Percentiles rank a stretch among this genome's conserved stretches.
phyloP scores from a whole-genome alignment of 1,284 basidiomycete genomes.

The Cutaneotrichosporon spelunceum region DNA sequence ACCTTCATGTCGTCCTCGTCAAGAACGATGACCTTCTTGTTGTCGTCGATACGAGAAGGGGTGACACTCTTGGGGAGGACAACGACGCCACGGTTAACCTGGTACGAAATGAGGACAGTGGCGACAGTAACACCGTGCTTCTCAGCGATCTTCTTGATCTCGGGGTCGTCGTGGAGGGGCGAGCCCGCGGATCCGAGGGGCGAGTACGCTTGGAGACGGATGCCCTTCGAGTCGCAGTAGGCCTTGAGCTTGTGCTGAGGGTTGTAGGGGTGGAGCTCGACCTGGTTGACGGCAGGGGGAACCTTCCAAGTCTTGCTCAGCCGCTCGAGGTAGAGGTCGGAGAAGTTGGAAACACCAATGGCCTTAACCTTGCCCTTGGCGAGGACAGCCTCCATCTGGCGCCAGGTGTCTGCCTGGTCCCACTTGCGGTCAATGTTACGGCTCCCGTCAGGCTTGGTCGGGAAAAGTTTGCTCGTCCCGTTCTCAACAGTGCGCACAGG shows the following conservation, averaged over 20 bases:
- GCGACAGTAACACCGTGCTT: constrained; percentile 61
- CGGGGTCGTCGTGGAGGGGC: constrained; percentile 67
- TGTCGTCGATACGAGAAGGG: constrained; percentile 57
- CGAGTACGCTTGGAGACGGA: constrained; percentile 75
- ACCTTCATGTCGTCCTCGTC: constrained; percentile 60
- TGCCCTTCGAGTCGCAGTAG: constrained; percentile 66
- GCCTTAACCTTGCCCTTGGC: constrained; percentile 56
- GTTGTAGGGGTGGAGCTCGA: constrained; percentile 69
- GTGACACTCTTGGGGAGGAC: constrained; percentile 75
- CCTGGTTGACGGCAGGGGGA: constrained; percentile 64
- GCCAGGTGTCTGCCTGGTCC: constrained; percentile 59
- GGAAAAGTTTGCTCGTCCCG: constrained; percentile 41
- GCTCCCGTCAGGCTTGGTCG: constrained; percentile 43
- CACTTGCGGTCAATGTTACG: constrained; percentile 51
- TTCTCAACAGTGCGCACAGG: constrained; percentile 38
- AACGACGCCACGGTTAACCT: constrained; percentile 57
- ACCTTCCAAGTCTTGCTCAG: constrained; percentile 58
- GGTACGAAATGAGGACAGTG: constrained; percentile 52
- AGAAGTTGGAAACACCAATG: constrained; percentile 53
- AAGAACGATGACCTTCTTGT: constrained; percentile 53
- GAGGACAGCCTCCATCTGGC: constrained; percentile 60
- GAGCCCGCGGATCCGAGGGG: constrained; percentile 69
- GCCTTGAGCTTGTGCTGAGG: constrained; percentile 68
- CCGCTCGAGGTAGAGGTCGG: constrained; percentile 51
- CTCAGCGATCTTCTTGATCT: constrained; percentile 62